Base-by-base conservation (phyloP, 768 basidiomycete genomes). In the Suillus weaverae region DNA sequence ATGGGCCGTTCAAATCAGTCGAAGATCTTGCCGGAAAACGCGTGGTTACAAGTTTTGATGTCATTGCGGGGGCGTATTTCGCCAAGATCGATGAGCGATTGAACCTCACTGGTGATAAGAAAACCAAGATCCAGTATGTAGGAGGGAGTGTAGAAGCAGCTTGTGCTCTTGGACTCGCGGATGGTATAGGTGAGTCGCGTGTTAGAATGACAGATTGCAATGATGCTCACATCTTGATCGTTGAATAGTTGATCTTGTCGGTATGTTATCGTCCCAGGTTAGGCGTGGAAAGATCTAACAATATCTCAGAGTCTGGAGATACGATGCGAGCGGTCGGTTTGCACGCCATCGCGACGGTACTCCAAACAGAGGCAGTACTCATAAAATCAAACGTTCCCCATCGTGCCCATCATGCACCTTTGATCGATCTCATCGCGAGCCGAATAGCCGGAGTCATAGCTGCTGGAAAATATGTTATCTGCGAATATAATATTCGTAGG, bases 291-390 rank as follows among this genome's bases (percentile, higher is more conserved):
- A 43, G 55, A 64, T 22, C 18, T 64, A 32, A 26, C 9, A n/a
- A 26, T 62, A 33, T 56, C 56, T 46, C 74, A 96, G 97, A 99
- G 79, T 99, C 97, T 20, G 97, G 97, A 50, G 97, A 99, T 72
- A 99, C 97, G 9, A 99, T 99, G 97, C 93, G 97, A 39, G 97
- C 97, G 32, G 96, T 96, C 0, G 97, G 97, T 43, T 83, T 99
- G 62, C 92, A 92, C 75, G 88, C 97, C 46, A 98, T 99, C 71
- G 91, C 89, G 16, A 98, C 95, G 11, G 75, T 99, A 13, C 85
- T 99, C 62, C 77, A 89, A 46, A 87, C 90, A 0, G 91, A 99
- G 78, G 96, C 97, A 13, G 93, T 98, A 61, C 87, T 99, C 41
- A 97, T 99, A 83, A 91, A 88, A 67, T 94, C 92, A 1, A 83